A percentile compares a stretch with the other conserved stretches of the same genome.
These are phyloP conservation scores for Russula olivacea DNA, from an alignment of 768 basidiomycete genomes.

Conservation along the genomic window DNA sequence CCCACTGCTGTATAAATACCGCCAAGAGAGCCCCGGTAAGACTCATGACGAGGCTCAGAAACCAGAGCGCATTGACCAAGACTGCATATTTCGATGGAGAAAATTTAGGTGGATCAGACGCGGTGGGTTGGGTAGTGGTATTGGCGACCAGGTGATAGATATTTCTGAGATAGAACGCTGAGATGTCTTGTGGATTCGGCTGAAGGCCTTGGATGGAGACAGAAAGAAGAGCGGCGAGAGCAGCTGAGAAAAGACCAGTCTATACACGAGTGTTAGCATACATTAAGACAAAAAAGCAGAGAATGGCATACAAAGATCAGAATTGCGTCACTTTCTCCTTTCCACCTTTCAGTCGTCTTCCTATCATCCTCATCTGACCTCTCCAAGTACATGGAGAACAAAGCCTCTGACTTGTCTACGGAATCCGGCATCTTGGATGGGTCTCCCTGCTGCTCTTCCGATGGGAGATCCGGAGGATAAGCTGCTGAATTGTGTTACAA, in stretches of 20 bases:
- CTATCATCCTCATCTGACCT: conserved; percentile 14
- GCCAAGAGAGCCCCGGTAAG: conserved; percentile 40
- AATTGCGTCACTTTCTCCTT: conserved; percentile 18
- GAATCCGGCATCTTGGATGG: background rate
- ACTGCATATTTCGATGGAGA: conserved; percentile 30
- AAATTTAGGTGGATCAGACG: conserved; percentile 12
- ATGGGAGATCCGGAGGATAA: too few relatives aligned
- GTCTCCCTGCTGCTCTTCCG: background rate
- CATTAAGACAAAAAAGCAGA: background rate
- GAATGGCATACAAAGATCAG: conserved; percentile 17
- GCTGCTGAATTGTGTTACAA: background rate
- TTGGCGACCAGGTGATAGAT: conserved; percentile 2
- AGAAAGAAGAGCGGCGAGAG: conserved; percentile 16
- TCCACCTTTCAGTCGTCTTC: conserved; percentile 16
- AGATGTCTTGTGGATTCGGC: conserved; percentile 2
- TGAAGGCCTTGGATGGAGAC: conserved; percentile 11
- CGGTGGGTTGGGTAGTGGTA: background rate
- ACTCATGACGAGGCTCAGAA: conserved; percentile 35
- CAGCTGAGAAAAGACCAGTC: conserved; percentile 23
- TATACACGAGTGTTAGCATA: background rate
- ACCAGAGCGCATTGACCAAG: conserved; percentile 41
- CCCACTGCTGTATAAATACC: conserved; percentile 48
- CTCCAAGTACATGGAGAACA: conserved; percentile 19
- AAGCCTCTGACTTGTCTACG: background rate
- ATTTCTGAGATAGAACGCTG: conserved; percentile 5